Percentiles rank a stretch among this genome's conserved stretches.
Evolutionary conservation across 768 basidiomycete genomes (phyloP).

Genomic region (Suillus subaureus): DNA sequence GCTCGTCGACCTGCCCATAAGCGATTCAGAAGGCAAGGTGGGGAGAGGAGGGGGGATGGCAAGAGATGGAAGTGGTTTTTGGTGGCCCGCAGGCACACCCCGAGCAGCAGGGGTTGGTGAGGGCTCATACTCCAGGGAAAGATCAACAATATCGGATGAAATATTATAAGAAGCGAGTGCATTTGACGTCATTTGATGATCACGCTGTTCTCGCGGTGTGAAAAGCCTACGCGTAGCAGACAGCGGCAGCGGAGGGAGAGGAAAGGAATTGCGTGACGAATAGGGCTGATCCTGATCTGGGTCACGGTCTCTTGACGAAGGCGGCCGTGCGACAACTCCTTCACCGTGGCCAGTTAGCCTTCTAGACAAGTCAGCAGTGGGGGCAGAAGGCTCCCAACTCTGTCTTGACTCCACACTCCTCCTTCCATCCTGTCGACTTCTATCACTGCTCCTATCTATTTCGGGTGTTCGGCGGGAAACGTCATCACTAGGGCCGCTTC

Average conservation of each 20-base stretch:
- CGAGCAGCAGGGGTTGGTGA: constrained; percentile 49
- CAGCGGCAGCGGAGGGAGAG: constrained; percentile 25
- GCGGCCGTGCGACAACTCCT: constrained; percentile 24
- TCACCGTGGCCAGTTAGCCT: constrained; percentile 30
- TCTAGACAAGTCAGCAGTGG: constrained; percentile 27
- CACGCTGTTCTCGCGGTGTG: constrained; percentile 57
- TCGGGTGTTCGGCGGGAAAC: constrained; percentile 38
- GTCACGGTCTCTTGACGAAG: constrained; percentile 27
- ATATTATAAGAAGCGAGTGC: constrained; percentile 20
- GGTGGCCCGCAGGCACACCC: constrained; percentile 38
- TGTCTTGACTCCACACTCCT: constrained; percentile 51
- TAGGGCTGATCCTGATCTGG: constrained; percentile 29
- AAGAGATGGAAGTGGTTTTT: constrained; percentile 49
- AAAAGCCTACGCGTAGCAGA: constrained; percentile 53
- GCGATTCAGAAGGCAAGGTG: constrained; percentile 59
- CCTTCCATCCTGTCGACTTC: constrained; percentile 57
- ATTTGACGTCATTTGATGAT: constrained; percentile 34
- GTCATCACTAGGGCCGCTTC: constrained; percentile 62
- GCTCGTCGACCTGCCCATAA: constrained; percentile 28
- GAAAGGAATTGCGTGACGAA: constrained; percentile 24
- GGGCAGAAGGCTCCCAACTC: constrained; percentile 44
- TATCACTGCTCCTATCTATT: constrained; percentile 40
- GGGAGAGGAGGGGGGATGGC: constrained; percentile 62
- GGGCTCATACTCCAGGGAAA: constrained; percentile 41
- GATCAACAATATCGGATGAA: constrained; percentile 30